phyloP scores from a whole-genome alignment of 495 filamentous ascomycete species.

The Talaromyces liani region DNA sequence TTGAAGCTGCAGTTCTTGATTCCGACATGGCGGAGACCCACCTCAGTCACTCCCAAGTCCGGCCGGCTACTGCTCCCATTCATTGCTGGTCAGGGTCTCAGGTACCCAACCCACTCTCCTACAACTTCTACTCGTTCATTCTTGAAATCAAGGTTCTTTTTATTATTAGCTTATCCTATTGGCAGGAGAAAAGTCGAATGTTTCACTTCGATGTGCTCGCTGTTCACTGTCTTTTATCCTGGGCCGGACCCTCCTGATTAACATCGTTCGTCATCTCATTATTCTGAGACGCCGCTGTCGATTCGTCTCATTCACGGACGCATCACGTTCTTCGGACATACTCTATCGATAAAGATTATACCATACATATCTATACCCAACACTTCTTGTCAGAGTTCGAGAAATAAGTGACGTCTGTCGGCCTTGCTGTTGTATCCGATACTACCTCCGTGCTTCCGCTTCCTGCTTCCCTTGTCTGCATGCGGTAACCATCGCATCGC shows the following conservation, averaged over 20 bases:
- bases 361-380: background rate
- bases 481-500: conserved; percentile 4
- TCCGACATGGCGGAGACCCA: background rate
- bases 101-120: background rate
- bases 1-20: background rate
- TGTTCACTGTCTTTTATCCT: background rate
- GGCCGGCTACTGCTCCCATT: background rate
- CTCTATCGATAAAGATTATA: background rate
- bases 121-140: background rate
- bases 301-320: background rate
- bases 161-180: background rate
- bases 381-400: no score
- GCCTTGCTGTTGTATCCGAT: background rate
- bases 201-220: background rate
- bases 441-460: background rate
- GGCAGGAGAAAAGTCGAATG: background rate
- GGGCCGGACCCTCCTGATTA: conserved; percentile 2
- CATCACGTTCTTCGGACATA: background rate
- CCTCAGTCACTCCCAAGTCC: background rate
- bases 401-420: background rate
- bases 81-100: background rate
- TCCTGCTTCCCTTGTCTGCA: conserved; percentile 1
- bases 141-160: background rate
- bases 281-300: background rate
- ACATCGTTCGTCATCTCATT: background rate